Evolutionary conservation across 495 filamentous ascomycete genomes (phyloP).

Genomic region (Chlorociboria aeruginascens): DNA sequence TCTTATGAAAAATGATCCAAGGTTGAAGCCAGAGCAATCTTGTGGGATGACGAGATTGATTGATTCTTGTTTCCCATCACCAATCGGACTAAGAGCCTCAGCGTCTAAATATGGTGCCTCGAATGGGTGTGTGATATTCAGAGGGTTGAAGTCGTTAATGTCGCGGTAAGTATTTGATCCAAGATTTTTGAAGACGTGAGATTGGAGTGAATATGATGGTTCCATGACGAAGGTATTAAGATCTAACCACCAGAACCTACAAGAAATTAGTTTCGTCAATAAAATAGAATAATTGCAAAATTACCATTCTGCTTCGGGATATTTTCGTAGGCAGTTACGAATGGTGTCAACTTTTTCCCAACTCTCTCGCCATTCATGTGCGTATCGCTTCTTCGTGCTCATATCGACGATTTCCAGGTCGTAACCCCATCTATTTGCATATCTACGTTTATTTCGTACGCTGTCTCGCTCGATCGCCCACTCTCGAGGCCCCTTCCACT

Average conservation of each 20-base stretch:
- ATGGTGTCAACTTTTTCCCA: conserved; percentile 99
- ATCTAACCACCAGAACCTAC: conserved; percentile 98
- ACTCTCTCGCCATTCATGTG: conserved; percentile 97
- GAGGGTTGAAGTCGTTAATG: conserved; percentile 89
- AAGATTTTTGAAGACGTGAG: conserved; percentile 79
- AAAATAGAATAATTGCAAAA: conserved; percentile 14
- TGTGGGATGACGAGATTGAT: conserved; percentile 85
- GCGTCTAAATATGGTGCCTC: conserved; percentile 62
- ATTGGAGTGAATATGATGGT: conserved; percentile 77
- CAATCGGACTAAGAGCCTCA: conserved; percentile 53
- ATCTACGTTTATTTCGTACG: conserved; percentile 84
- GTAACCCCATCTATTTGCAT: conserved; percentile 83
- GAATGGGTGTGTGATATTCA: conserved; percentile 83
- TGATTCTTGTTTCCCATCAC: conserved; percentile 60
- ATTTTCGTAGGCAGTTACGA: conserved; percentile 81
- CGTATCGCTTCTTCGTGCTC: conserved; percentile 96
- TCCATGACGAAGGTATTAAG: conserved; percentile 99
- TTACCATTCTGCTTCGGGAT: conserved; percentile 93
- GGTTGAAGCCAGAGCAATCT: conserved; percentile 92
- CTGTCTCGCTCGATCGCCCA: conserved; percentile 98
- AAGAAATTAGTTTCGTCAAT: conserved; percentile 17
- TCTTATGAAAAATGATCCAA: conserved; percentile 88
- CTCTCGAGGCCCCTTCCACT: conserved; percentile 93
- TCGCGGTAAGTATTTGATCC: conserved; percentile 75
- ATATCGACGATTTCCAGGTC: conserved; percentile 94